Percentiles rank a stretch among this genome's conserved stretches.
These are phyloP conservation scores for Globisporangium okanoganense DNA, from an alignment of 352 stramenopile species.

Conservation along the genomic window DNA sequence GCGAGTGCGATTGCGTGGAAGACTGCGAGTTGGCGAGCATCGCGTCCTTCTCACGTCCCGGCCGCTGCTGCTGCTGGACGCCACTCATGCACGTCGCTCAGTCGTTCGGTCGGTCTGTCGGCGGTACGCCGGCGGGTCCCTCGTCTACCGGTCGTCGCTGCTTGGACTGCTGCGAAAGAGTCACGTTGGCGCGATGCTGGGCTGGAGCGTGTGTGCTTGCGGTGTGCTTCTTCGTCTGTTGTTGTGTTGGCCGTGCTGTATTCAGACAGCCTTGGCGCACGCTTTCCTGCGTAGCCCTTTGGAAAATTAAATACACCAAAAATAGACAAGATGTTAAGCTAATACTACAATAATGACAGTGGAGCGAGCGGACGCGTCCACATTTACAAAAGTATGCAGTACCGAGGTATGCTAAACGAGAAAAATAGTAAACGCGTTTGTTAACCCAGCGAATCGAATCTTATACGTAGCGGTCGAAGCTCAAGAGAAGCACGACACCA, in stretches of 20 bases:
- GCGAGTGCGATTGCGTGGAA: conserved; percentile 38
- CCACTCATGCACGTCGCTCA: conserved; percentile 4
- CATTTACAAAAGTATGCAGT: no score
- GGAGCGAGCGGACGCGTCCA: no score
- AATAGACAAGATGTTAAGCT: no score
- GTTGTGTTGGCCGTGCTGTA: not conserved
- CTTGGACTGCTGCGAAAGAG: not conserved
- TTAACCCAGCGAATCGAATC: no score
- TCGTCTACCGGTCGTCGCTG: not conserved
- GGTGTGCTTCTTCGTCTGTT: not conserved
- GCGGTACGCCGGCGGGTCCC: not conserved
- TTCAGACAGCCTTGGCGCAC: no score
- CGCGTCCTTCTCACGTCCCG: conserved; percentile 2
- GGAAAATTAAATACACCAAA: no score
- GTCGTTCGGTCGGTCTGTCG: not conserved
- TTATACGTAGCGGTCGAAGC: no score
- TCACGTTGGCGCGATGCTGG: not conserved
- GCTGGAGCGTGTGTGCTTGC: not conserved
- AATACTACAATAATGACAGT: no score
- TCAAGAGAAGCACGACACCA: no score
- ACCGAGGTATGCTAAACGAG: no score
- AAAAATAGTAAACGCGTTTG: no score
- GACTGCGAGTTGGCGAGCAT: conserved; percentile 19
- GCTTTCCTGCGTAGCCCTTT: no score
- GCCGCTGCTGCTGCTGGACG: not conserved